Evolutionary conservation across 2,329 filamentous ascomycete genomes (phyloP).

Genomic region (Rutstroemia sp.): DNA sequence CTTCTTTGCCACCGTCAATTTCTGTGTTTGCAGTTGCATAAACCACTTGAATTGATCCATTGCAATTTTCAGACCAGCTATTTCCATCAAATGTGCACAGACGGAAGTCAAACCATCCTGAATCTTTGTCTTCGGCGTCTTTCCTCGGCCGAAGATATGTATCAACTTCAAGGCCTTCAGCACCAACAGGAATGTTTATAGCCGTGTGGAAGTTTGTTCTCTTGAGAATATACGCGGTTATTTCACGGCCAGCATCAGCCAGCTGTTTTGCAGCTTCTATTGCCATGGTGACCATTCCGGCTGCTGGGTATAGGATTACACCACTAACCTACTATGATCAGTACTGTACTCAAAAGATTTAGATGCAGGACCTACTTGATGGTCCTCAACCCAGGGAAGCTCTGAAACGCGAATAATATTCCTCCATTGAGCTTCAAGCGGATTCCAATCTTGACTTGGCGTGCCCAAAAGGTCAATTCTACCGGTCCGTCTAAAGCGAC

Average conservation of each 20-base stretch:
- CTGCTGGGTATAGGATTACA: slow-evolving; percentile 25
- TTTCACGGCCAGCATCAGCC: background rate
- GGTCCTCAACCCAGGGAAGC: slow-evolving; percentile 21
- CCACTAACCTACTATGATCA: background rate
- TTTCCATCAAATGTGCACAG: background rate
- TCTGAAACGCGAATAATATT: slow-evolving; percentile 23
- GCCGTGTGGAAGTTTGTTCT: slow-evolving; percentile 16
- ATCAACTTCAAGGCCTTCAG: background rate
- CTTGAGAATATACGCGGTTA: background rate
- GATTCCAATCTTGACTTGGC: slow-evolving; percentile 14
- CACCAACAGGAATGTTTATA: background rate
- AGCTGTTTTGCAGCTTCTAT: slow-evolving; percentile 22
- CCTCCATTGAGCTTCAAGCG: slow-evolving; percentile 26
- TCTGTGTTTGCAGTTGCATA: background rate
- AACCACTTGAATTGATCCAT: background rate
- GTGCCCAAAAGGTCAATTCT: slow-evolving; percentile 32
- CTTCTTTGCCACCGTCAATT: background rate
- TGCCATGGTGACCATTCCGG: slow-evolving; percentile 29
- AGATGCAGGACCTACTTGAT: background rate
- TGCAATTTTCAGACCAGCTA: background rate
- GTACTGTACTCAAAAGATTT: background rate
- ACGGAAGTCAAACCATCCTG: background rate
- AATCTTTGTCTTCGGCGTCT: background rate
- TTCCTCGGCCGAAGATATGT: background rate
- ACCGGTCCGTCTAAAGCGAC: slow-evolving; percentile 37